Conservation (phyloP, 345 rosid genomes). For the Lenwebbia sp. region DNA sequence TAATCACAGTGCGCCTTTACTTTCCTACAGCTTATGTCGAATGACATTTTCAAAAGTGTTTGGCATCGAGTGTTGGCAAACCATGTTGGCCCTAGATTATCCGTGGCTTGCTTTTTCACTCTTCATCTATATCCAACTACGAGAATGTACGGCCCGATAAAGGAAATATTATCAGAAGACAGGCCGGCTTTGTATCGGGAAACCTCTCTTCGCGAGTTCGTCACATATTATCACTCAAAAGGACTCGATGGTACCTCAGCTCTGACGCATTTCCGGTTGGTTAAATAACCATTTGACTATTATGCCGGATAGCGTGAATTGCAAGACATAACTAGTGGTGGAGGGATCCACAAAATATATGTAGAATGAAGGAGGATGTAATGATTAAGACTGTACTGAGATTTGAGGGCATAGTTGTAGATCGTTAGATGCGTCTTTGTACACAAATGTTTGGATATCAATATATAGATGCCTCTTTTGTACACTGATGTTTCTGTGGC, state of each 20-base stretch:
- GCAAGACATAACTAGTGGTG: neutral
- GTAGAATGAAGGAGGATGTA: neutral
- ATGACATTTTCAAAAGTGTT: conserved; percentile 30
- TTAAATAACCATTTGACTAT: neutral
- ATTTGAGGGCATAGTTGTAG: neutral
- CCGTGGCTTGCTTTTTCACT: conserved; percentile 29
- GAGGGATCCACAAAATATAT: neutral
- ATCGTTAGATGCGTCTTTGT: neutral
- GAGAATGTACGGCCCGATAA: conserved; percentile 23
- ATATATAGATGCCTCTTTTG: neutral
- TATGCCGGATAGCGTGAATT: neutral
- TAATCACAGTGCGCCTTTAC: neutral
- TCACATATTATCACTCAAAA: conserved; percentile 2
- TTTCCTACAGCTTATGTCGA: conserved; percentile 29
- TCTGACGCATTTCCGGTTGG: conserved; percentile 17
- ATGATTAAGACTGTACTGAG: neutral
- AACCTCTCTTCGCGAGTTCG: conserved; percentile 11
- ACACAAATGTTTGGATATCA: neutral
- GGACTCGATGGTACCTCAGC: conserved; percentile 33
- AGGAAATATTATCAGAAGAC: conserved; percentile 29
- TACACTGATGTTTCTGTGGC: neutral
- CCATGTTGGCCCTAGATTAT: conserved; percentile 25
- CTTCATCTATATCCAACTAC: neutral
- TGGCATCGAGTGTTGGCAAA: conserved; percentile 41
- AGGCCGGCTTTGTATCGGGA: conserved; percentile 22